Evolutionary conservation across 129 eudicot genomes (phyloP), one percentile per base, ranked within the genome.

Genomic region (Mikania micrantha): DNA sequence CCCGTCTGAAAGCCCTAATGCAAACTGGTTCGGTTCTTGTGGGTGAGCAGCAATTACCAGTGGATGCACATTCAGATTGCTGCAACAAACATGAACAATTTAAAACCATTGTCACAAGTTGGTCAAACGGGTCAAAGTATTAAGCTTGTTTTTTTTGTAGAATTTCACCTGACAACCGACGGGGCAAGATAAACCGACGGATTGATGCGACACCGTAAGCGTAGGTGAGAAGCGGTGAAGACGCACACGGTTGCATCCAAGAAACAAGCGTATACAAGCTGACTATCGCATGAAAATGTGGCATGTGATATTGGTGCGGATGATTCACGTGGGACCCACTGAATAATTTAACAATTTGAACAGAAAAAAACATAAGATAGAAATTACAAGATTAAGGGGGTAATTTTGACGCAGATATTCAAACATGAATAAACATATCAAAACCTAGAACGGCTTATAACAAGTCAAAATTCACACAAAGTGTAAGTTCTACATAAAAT

Each of bases 1-100:
- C 11, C 98, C 98, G 67, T 92, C 98, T 16, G 95, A 85, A 17
- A 92, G 83, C 3, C 98, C 98, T 7, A 92, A 36, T 16, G 96
- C 98, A 78, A 88, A 88, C 59, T 85, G 98, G 50, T 85, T 88
- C 13, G 95, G 78, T 71, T 88, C 98, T 80, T 84, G 87, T 45
- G 98, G 96, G 74, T 92, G 96, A 16, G 98, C 91, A 4, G 95
- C 95, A 36, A 91, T 82, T 31, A 85, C 98, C 48, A 88, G 74
- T 8, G 96, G 98, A 72, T 88, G 91, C 50, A 91, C 85, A 9
- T 82, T 91, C 35, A 91, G 79, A 69, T 73, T 91, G 81, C 90
- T 78, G 74, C 85, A 73, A 67, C 20, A 71, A 68, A 58, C 9
- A 8, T 0, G 22, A 2, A 47, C 7, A 20, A 12, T 41, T 21